These are phyloP conservation scores for Begonia loranthoides DNA, from an alignment of 306 rosid species.

Conservation along the genomic window DNA sequence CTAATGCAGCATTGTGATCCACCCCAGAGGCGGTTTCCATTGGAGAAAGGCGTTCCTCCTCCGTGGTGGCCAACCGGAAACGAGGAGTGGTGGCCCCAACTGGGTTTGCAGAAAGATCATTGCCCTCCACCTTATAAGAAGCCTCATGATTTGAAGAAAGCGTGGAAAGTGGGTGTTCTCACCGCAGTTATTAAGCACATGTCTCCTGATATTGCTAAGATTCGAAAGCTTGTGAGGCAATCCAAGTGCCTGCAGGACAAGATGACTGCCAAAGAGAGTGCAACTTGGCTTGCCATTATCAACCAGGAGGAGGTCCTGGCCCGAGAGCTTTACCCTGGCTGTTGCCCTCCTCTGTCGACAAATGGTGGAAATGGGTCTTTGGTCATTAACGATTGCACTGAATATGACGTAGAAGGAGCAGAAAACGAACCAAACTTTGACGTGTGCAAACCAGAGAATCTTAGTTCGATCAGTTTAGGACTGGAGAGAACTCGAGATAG, in stretches of 20 bases:
- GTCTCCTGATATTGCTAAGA: constrained; percentile 80
- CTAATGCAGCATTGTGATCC: constrained; percentile 93
- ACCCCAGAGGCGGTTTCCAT: constrained; percentile 69
- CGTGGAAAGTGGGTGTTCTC: constrained; percentile 82
- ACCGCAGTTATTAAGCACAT: constrained; percentile 80
- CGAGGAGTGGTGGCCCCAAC: constrained; percentile 88
- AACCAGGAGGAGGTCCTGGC: constrained; percentile 74
- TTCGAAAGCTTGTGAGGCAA: constrained; percentile 79
- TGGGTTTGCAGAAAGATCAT: constrained; percentile 56
- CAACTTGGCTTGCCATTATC: constrained; percentile 78
- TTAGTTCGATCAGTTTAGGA: constrained; percentile 29
- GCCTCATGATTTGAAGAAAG: constrained; percentile 82
- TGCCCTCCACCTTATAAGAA: constrained; percentile 90
- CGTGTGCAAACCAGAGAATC: constrained; percentile 37
- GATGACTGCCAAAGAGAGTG: constrained; percentile 89
- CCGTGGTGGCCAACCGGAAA: constrained; percentile 88
- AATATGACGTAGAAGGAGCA: constrained; percentile 69
- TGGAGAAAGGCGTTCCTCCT: constrained; percentile 72
- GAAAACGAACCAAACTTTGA: constrained; percentile 42
- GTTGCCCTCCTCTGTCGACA: constrained; percentile 36
- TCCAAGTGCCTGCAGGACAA: constrained; percentile 84
- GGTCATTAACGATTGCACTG: constrained; percentile 45
- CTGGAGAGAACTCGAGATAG: constrained; percentile 39
- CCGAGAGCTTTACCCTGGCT: constrained; percentile 51
- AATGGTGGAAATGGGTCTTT: constrained; percentile 41